Evolutionary conservation across 352 stramenopile species (phyloP).

Genomic region (Elongisporangium prolatum): DNA sequence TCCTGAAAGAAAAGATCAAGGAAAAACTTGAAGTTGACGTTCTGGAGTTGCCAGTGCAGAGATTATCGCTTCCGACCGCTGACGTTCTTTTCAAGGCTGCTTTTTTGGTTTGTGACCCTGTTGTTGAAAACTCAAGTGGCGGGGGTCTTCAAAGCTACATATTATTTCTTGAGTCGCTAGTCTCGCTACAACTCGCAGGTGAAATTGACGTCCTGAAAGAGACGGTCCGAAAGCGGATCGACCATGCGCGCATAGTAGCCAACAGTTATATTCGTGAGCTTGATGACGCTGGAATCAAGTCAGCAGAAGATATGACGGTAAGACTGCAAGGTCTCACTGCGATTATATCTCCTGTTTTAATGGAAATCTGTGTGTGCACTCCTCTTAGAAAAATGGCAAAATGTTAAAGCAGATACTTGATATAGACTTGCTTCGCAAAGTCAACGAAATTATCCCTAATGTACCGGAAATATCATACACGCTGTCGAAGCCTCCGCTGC

Average conservation of each 20-base stretch:
- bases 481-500: not conserved
- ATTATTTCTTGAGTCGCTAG: slow-evolving; percentile 21
- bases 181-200: slow-evolving; percentile 14
- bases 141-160: slow-evolving; percentile 9
- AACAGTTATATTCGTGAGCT: slow-evolving; percentile 13
- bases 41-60: slow-evolving; percentile 32
- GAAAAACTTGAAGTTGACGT: slow-evolving; percentile 34
- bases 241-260: slow-evolving; percentile 13
- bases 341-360: too few species aligned
- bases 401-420: slow-evolving; percentile 4
- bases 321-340: too few species aligned
- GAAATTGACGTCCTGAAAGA: slow-evolving; percentile 17
- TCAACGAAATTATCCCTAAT: slow-evolving; percentile 7
- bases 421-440: slow-evolving; percentile 15
- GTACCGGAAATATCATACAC: not conserved
- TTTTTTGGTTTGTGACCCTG: slow-evolving; percentile 26
- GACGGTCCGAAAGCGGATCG: slow-evolving; percentile 20
- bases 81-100: slow-evolving; percentile 55
- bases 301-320: slow-evolving; percentile 26
- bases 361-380: too few species aligned
- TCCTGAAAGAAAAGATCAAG: slow-evolving; percentile 19
- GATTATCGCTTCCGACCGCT: slow-evolving; percentile 8
- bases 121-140: not conserved
- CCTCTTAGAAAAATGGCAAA: not conserved
- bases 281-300: slow-evolving; percentile 13